phyloP scores from a whole-genome alignment of 257 asterid species.

The Ophiorrhiza pumila region DNA sequence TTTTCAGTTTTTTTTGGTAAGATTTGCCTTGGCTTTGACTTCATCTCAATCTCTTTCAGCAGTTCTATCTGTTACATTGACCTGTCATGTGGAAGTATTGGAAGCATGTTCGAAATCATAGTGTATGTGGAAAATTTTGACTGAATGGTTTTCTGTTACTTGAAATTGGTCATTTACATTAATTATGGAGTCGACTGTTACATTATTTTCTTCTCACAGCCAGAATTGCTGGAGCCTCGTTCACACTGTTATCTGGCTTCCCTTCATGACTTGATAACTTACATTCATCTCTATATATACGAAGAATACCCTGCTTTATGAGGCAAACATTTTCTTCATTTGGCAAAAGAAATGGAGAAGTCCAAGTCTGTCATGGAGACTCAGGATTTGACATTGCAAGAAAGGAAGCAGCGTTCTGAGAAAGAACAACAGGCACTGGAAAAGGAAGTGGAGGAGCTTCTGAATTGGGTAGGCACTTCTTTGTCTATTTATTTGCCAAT shows the following conservation, averaged over 20 bases:
- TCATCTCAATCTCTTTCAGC: not conserved
- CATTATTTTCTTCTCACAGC: not conserved
- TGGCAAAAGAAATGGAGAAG: constrained; percentile 3
- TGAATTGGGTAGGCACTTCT: constrained; percentile 10
- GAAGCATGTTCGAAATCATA: not conserved
- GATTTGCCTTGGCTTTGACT: not conserved
- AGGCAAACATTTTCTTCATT: not conserved
- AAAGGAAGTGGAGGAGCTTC: constrained; percentile 23
- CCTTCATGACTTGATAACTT: not conserved
- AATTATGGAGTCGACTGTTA: constrained; percentile 1
- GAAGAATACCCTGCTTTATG: not conserved
- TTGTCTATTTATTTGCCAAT: not conserved
- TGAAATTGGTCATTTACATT: not conserved
- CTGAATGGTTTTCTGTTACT: constrained; percentile 1
- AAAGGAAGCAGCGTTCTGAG: not conserved
- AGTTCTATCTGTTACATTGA: not conserved
- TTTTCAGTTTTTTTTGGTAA: not conserved
- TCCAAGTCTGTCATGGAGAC: not conserved
- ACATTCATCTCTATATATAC: not conserved
- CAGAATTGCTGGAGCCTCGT: constrained; percentile 1
- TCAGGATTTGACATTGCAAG: not conserved
- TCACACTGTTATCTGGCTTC: constrained; percentile 7
- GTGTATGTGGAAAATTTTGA: not conserved
- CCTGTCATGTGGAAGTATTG: not conserved
- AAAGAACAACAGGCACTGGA: constrained; percentile 10